Base-by-base conservation (phyloP, 2,329 filamentous ascomycete species). In the Talaromyces sp. region DNA sequence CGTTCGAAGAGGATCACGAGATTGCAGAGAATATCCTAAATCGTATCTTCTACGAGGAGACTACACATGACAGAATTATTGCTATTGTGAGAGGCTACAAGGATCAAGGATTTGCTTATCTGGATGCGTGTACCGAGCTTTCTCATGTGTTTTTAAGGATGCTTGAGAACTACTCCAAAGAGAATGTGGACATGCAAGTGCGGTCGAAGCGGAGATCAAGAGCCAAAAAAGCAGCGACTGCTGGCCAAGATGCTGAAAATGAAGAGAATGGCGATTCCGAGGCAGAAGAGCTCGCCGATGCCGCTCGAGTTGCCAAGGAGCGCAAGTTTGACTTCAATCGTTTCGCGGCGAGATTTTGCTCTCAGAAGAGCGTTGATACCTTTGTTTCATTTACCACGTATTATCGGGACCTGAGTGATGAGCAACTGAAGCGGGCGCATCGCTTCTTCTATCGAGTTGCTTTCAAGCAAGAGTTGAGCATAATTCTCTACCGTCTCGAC, bases 31-130 rank as follows among this genome's bases (percentile, higher is more conserved):
- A 99, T 71, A 97, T 96, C 13, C 87, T 97, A 61, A 96, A 90
- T 72, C 91, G 94, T 67, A 92, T 99, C n/a, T 99, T 99, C 76
- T 99, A 99, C 79, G 95, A 99, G 77, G 93, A 98, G 73, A 87
- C 91, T 0, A 97, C 93, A 0, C 93, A 99, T 73, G 94, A 99
- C 67, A 85, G 91, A 27, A 86, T 99, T 60, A 86, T 94, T 35
- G 86, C 88, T 66, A 90, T 97, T 62, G 84, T 94, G 0, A 85
- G 90, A 68, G 89, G 86, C n/a, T 98, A 96, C 80, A 96, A 96
- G 70, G 92, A 94, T 66, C 95, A 98, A 79, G 91, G 92, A 0
- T 95, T 97, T 70, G 91, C 93, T 63, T 99, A 97, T 70, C 84
- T 99, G 1, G 93, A 99, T 77, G 90, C 93, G 6, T 89, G 90